These are phyloP conservation scores for Rhynchosporium secalis DNA, from an alignment of 2,329 filamentous ascomycete genomes.

Conservation along the genomic window DNA sequence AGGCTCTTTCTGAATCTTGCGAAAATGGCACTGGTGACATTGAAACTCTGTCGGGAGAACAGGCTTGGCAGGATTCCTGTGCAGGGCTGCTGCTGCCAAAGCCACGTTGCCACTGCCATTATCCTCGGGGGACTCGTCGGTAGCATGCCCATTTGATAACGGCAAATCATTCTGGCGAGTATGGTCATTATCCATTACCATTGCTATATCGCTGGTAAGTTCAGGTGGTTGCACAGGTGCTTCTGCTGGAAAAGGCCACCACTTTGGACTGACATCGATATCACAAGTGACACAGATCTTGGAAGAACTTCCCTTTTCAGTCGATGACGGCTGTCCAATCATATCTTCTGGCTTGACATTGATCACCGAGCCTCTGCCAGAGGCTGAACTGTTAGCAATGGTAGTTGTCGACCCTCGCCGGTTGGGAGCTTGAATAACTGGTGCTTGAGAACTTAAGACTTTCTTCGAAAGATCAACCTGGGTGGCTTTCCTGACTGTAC, in stretches of 20 bases:
- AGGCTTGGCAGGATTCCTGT: conserved; percentile 33
- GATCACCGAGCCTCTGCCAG: conserved; percentile 33
- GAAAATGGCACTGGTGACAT: conserved; percentile 71
- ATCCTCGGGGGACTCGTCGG: conserved; percentile 16
- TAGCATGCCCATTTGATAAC: conserved; percentile 22
- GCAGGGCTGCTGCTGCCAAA: conserved; percentile 39
- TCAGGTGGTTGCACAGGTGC: conserved; percentile 1
- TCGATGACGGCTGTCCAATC: conserved; percentile 14
- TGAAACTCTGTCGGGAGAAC: conserved; percentile 54
- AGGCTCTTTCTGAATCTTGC: conserved; percentile 45
- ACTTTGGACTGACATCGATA: conserved; percentile 71
- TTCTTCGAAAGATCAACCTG: conserved; percentile 46
- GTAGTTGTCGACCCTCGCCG: conserved; percentile 59
- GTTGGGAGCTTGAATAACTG: conserved; percentile 42
- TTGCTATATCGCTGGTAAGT: conserved; percentile 1
- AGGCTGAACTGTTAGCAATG: conserved; percentile 31
- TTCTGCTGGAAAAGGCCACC: conserved; percentile 52
- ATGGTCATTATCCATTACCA: conserved; percentile 22
- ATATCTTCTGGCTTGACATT: conserved; percentile 35
- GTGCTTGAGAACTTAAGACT: conserved; percentile 27
- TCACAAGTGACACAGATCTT: conserved; percentile 65
- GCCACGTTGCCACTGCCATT: conserved; percentile 33
- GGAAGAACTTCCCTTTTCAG: conserved; percentile 34
- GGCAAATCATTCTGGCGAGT: conserved; percentile 16
- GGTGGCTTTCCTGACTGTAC: conserved; percentile 90